Base-by-base conservation (phyloP, 2,329 filamentous ascomycete genomes). In the Pyrenophora graminea region DNA sequence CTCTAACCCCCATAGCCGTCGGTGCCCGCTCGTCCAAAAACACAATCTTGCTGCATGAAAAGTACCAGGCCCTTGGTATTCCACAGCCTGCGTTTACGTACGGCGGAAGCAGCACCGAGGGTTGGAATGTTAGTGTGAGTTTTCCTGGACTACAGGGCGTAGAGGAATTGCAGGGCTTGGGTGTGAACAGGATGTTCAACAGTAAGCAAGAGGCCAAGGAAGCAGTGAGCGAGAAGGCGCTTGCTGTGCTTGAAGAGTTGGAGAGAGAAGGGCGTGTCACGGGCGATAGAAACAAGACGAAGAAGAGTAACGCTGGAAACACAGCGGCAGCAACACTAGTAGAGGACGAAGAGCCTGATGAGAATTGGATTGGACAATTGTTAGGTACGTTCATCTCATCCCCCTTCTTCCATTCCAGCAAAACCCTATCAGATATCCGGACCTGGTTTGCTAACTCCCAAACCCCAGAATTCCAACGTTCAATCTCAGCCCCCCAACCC, bases 141-240 rank as follows among this genome's bases (percentile, higher is more conserved):
- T 68, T 74, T 34, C 56, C 60, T 3, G 58, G 58, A 4, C 36
- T 66, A 4, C 34, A 48, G 0, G 42, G 52, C 23, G 51, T 39
- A 1, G 45, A 48, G 3, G 59, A 61, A 33, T 18, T 59, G 9
- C 58, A 66, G 13, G 48, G 50, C 5, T 19, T 70, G 17, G 54
- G 56, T 3, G 61, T 59, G 9, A 23, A 55, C 6, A 64, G 63
- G 2, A 59, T 56, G 13, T 76, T 67, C 54, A 57, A 59, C 6
- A 74, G 63, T 33, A 78, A 79, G 63, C 73, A 74, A 50, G 73
- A 75, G 42, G 76, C 74, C 0, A 77, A 75, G 48, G 76, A 79
- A 49, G 70, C 63, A 1, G 42, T 74, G 18, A 71, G 70, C 36
- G 67, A 68, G 58, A 56, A 50, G n/a, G 74, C 63, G 2, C 32